Percentiles rank a stretch among this genome's conserved stretches.
Conservation (phyloP, 2,329 filamentous ascomycete genomes). For the Neonectria ditissima region DNA sequence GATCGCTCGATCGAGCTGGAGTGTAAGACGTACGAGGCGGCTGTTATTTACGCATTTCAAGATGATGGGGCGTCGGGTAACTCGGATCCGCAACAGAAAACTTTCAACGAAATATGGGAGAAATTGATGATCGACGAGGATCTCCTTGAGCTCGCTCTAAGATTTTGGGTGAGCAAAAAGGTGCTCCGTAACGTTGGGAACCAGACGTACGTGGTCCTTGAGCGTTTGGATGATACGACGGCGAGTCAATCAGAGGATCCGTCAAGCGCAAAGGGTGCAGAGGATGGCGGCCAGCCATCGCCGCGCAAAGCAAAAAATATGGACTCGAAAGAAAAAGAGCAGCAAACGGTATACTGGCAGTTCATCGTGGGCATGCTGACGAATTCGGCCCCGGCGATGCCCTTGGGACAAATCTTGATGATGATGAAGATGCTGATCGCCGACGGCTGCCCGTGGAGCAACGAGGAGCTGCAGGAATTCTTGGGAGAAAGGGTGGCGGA, state of each 20-base stretch:
- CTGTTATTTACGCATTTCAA: slow-evolving; percentile 87
- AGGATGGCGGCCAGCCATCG: slow-evolving; percentile 50
- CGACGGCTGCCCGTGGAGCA: slow-evolving; percentile 89
- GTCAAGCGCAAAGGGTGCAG: slow-evolving; percentile 35
- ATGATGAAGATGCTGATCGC: slow-evolving; percentile 95
- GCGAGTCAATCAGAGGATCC: slow-evolving; percentile 49
- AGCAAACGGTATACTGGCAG: slow-evolving; percentile 80
- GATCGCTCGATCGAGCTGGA: slow-evolving; percentile 81
- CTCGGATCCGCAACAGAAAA: slow-evolving; percentile 53
- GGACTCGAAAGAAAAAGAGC: slow-evolving; percentile 72
- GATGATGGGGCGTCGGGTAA: slow-evolving; percentile 53
- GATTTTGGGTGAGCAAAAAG: slow-evolving; percentile 77
- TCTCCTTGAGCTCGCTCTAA: slow-evolving; percentile 74
- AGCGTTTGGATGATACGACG: slow-evolving; percentile 62
- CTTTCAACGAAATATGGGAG: slow-evolving; percentile 65
- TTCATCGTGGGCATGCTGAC: slow-evolving; percentile 97
- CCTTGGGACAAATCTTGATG: slow-evolving; percentile 83
- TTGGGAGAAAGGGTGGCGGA: slow-evolving; percentile 81
- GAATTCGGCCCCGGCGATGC: slow-evolving; percentile 85
- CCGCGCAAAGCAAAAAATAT: slow-evolving; percentile 67
- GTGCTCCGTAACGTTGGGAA: slow-evolving; percentile 70
- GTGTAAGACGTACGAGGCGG: slow-evolving; percentile 86
- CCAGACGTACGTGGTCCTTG: slow-evolving; percentile 75
- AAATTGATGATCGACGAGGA: slow-evolving; percentile 79
- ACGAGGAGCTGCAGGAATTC: slow-evolving; percentile 87